Conservation (phyloP, 768 basidiomycete genomes). For the Sporobolomyces pararoseus region DNA sequence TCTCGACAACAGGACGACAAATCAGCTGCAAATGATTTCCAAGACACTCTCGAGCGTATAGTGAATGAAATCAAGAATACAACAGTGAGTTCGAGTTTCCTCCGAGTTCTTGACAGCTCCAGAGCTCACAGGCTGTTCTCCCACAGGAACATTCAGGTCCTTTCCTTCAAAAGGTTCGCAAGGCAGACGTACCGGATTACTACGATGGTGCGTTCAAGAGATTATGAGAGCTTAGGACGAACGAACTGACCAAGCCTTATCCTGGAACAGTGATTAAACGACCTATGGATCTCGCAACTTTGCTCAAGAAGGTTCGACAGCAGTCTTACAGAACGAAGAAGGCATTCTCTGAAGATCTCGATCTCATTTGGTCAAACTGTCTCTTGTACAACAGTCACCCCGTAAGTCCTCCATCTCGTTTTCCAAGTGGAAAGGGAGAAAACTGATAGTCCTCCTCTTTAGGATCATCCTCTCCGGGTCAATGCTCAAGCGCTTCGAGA, state of each 20-base stretch:
- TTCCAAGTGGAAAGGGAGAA: too few species aligned
- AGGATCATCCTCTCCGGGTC: constrained; percentile 84
- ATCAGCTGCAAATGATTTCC: constrained; percentile 82
- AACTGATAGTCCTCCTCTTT: constrained; percentile 2
- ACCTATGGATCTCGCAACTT: constrained; percentile 93
- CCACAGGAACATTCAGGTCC: constrained; percentile 81
- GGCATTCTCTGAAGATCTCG: constrained; percentile 88
- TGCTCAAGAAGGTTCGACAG: constrained; percentile 87
- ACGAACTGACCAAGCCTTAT: constrained; percentile 36
- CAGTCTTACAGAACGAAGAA: constrained; percentile 78
- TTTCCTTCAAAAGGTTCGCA: constrained; percentile 88
- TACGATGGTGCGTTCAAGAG: constrained; percentile 65
- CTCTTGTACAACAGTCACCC: constrained; percentile 84
- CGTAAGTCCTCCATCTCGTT: constrained; percentile 59
- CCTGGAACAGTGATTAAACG: constrained; percentile 70
- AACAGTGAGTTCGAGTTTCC: constrained; percentile 58
- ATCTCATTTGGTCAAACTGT: constrained; percentile 96
- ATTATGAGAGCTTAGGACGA: too few species aligned
- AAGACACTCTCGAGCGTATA: constrained; percentile 86
- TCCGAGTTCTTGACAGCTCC: constrained; percentile 49
- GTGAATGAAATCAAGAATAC: constrained; percentile 71
- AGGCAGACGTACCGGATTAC: constrained; percentile 86
- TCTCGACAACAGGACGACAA: constrained; percentile 46
- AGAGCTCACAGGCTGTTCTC: constrained; percentile 20
- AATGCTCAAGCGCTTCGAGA: constrained; percentile 73